A percentile compares a stretch with the other conserved stretches of the same genome.
Evolutionary conservation across 129 eudicot genomes (phyloP).

Genomic region (Flaveria bidentis): DNA sequence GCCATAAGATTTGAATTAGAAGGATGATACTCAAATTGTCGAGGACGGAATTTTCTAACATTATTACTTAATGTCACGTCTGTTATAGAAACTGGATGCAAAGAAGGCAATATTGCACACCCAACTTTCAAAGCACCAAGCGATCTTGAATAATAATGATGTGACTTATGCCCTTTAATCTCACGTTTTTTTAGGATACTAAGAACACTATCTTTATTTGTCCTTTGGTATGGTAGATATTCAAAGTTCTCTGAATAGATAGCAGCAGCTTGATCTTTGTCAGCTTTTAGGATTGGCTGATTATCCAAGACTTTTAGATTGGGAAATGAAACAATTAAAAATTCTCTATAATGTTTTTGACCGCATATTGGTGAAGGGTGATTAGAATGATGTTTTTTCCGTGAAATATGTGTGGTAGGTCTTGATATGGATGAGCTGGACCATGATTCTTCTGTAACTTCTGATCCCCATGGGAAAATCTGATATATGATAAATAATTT

Average conservation of each 20-base stretch:
- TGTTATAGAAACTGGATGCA: constrained; percentile 58
- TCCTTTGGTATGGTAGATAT: constrained; percentile 74
- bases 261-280: constrained; percentile 60
- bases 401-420: constrained; percentile 28
- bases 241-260: constrained; percentile 66
- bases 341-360: constrained; percentile 84
- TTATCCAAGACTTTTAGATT: constrained; percentile 67
- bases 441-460: constrained; percentile 45
- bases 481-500: constrained; percentile 29
- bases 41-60: constrained; percentile 62
- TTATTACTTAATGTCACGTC: constrained; percentile 39
- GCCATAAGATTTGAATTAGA: constrained; percentile 75
- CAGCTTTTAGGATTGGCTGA: constrained; percentile 58
- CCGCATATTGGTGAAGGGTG: constrained; percentile 93
- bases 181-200: constrained; percentile 69
- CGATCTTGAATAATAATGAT: constrained; percentile 60
- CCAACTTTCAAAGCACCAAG: constrained; percentile 82
- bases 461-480: constrained; percentile 51
- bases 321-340: constrained; percentile 76
- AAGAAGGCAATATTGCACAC: constrained; percentile 68
- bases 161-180: constrained; percentile 39
- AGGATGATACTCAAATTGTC: constrained; percentile 97
- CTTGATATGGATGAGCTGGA: constrained; percentile 39
- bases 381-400: constrained; percentile 53
- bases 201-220: constrained; percentile 49